Percentiles rank a stretch among this genome's conserved stretches.
phyloP scores from a whole-genome alignment of 345 rosid species.

The Euphorbia lathyris region DNA sequence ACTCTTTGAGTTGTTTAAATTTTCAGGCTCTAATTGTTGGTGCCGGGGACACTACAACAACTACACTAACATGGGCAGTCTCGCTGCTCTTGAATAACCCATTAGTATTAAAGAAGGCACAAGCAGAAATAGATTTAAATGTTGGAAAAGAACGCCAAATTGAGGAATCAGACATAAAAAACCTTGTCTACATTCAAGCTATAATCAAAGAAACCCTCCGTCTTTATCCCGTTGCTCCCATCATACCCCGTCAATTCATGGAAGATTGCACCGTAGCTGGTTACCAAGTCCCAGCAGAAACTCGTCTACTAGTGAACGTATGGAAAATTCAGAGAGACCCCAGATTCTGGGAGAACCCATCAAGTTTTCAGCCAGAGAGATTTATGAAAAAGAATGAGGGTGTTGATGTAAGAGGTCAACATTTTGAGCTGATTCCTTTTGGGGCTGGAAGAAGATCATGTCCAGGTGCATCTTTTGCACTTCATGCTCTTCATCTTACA shows the following conservation, averaged over 20 bases:
- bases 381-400: background rate
- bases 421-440: conserved; percentile 13
- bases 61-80: conserved; percentile 57
- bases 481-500: conserved; percentile 4
- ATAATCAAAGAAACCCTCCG: conserved; percentile 58
- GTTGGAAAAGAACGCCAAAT: conserved; percentile 48
- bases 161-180: conserved; percentile 45
- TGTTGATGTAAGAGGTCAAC: conserved; percentile 11
- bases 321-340: conserved; percentile 48
- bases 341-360: conserved; percentile 3
- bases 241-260: conserved; percentile 44
- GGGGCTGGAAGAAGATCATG: conserved; percentile 15
- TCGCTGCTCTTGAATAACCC: conserved; percentile 54
- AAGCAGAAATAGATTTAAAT: conserved; percentile 44
- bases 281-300: conserved; percentile 42
- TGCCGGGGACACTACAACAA: conserved; percentile 44
- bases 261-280: conserved; percentile 48
- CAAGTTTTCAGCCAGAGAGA: conserved; percentile 5
- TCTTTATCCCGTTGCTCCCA: conserved; percentile 56
- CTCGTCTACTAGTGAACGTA: conserved; percentile 46
- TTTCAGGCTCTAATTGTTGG: conserved; percentile 48
- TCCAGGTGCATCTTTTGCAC: conserved; percentile 11
- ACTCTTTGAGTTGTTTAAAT: background rate
- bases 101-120: conserved; percentile 37
- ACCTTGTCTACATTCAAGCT: conserved; percentile 52